Conservation (phyloP, 1,284 basidiomycete species). For the Acaromyces ingoldii region DNA sequence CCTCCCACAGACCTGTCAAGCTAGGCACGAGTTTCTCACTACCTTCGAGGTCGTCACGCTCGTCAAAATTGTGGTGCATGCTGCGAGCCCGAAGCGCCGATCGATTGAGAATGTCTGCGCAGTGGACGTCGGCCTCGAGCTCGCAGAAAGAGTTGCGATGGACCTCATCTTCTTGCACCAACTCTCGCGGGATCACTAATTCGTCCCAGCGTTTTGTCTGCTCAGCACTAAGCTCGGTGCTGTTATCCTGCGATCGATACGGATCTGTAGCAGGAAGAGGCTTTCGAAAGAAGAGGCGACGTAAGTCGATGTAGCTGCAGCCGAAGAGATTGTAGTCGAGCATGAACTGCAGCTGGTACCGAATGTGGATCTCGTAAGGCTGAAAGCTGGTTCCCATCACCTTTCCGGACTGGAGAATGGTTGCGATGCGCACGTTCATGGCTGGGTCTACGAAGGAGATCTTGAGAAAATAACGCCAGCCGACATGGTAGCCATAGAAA, state of each 20-base stretch:
- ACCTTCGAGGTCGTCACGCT: slow-evolving; percentile 11
- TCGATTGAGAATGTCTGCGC: slow-evolving; percentile 81
- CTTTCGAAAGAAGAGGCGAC: slow-evolving; percentile 56
- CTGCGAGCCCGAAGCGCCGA: slow-evolving; percentile 63
- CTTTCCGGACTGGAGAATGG: slow-evolving; percentile 38
- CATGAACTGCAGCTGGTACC: slow-evolving; percentile 85
- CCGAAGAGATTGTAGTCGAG: slow-evolving; percentile 93
- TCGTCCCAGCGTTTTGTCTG: slow-evolving; percentile 1
- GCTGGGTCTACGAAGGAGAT: slow-evolving; percentile 65
- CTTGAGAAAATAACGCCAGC: slow-evolving; percentile 84
- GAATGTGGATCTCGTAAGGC: slow-evolving; percentile 73
- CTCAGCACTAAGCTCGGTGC: neutral
- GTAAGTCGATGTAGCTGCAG: slow-evolving; percentile 76
- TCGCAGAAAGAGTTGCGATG: slow-evolving; percentile 62
- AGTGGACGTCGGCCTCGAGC: slow-evolving; percentile 77
- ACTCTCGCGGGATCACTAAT: neutral
- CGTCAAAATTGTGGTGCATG: slow-evolving; percentile 63
- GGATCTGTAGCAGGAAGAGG: slow-evolving; percentile 53
- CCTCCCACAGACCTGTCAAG: slow-evolving; percentile 90
- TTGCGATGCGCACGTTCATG: slow-evolving; percentile 33
- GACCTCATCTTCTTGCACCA: slow-evolving; percentile 19
- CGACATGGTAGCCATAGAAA: slow-evolving; percentile 90
- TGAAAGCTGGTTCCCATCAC: slow-evolving; percentile 63
- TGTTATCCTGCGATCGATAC: slow-evolving; percentile 1
- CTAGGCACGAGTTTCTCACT: slow-evolving; percentile 74